These are phyloP conservation scores for Plantago elongata DNA, from an alignment of 257 asterid genomes.

Conservation along the genomic window DNA sequence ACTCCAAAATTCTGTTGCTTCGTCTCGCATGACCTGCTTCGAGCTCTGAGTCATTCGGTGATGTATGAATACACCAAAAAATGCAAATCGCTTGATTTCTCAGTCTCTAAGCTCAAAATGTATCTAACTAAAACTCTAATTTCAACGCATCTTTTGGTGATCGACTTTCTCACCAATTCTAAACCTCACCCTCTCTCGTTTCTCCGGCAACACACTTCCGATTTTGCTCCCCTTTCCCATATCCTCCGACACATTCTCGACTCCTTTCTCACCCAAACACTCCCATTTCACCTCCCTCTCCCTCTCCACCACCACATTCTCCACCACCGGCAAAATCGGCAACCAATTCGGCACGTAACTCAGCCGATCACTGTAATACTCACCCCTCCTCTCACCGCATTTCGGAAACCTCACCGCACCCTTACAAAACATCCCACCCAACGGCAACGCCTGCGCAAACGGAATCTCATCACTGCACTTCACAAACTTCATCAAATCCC, in stretches of 20 bases:
- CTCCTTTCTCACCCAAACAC: conserved; percentile 14
- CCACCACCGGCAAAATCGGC: conserved; percentile 34
- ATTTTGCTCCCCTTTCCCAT: conserved; percentile 6
- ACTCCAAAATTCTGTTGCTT: too few relatives aligned
- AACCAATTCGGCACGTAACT: conserved; percentile 55
- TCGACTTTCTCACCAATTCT: conserved; percentile 12
- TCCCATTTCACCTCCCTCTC: conserved; percentile 24
- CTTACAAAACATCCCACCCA: background rate
- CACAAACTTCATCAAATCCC: conserved; percentile 30
- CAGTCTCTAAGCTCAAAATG: too few relatives aligned
- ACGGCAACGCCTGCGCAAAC: conserved; percentile 45
- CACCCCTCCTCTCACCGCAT: background rate
- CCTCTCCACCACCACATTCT: conserved; percentile 16
- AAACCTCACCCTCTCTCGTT: conserved; percentile 36
- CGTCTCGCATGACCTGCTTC: too few relatives aligned
- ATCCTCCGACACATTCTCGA: conserved; percentile 11
- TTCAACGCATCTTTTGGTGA: too few relatives aligned
- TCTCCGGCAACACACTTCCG: conserved; percentile 15
- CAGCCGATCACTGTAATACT: conserved; percentile 13
- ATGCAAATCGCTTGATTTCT: too few relatives aligned
- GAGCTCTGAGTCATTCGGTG: too few relatives aligned
- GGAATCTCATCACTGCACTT: conserved; percentile 37
- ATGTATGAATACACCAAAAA: too few relatives aligned
- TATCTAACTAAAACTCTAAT: too few relatives aligned
- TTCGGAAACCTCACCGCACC: background rate